A percentile compares a stretch with the other conserved stretches of the same genome.
phyloP scores from a whole-genome alignment of 495 filamentous ascomycete genomes.

The Darksidea phi region DNA sequence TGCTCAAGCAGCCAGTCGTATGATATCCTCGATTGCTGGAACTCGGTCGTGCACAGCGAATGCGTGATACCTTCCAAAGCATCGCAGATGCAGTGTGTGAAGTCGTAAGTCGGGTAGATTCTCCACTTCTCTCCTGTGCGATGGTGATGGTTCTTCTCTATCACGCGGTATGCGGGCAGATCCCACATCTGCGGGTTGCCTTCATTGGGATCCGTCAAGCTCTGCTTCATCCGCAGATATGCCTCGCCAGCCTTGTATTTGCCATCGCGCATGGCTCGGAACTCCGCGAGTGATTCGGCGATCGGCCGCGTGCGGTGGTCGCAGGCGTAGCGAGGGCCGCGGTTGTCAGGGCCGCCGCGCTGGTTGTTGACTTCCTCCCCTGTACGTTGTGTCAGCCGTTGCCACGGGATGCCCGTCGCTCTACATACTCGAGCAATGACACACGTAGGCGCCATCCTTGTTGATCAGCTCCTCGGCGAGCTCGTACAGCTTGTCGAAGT shows the following conservation, averaged over 20 bases:
- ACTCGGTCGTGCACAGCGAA: slow-evolving; percentile 86
- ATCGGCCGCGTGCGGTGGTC: slow-evolving; percentile 69
- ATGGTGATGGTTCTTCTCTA: slow-evolving; percentile 64
- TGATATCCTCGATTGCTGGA: slow-evolving; percentile 68
- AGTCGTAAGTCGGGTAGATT: slow-evolving; percentile 90
- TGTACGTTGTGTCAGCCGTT: slow-evolving; percentile 34
- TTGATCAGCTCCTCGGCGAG: slow-evolving; percentile 81
- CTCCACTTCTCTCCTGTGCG: slow-evolving; percentile 73
- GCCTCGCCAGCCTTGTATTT: slow-evolving; percentile 86
- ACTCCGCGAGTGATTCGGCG: slow-evolving; percentile 76
- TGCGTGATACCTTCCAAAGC: slow-evolving; percentile 86
- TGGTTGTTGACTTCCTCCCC: slow-evolving; percentile 78
- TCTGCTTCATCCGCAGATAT: slow-evolving; percentile 89
- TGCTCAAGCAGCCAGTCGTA: slow-evolving; percentile 86
- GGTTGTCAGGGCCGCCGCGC: slow-evolving; percentile 68
- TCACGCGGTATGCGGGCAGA: slow-evolving; percentile 75
- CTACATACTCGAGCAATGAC: slow-evolving; percentile 59
- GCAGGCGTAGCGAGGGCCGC: slow-evolving; percentile 71
- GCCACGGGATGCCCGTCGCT: background rate
- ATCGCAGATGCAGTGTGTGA: slow-evolving; percentile 86
- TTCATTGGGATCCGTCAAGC: slow-evolving; percentile 49
- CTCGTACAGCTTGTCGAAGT: slow-evolving; percentile 85
- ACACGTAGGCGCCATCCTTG: slow-evolving; percentile 73
- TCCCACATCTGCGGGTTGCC: slow-evolving; percentile 64
- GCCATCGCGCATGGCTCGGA: slow-evolving; percentile 87